Conservation (phyloP, 768 basidiomycete genomes). For the Lactarius evosmus region DNA sequence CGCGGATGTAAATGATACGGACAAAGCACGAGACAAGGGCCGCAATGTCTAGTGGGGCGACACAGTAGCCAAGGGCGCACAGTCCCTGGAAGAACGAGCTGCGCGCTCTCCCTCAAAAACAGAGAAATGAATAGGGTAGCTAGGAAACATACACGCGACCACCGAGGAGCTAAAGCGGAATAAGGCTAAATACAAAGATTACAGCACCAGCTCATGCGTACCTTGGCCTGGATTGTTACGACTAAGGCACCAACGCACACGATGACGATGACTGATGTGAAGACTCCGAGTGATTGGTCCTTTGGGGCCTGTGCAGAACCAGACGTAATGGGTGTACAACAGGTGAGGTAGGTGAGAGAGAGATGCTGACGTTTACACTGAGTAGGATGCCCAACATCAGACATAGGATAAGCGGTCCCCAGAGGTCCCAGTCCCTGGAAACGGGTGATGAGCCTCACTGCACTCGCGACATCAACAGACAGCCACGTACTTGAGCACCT, state of each 20-base stretch:
- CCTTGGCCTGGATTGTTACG: constrained; percentile 96
- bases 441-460: not conserved
- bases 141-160: constrained; percentile 65
- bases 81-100: constrained; percentile 96
- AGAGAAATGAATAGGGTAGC: not conserved
- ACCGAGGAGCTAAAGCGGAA: constrained; percentile 59
- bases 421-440: constrained; percentile 92
- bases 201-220: constrained; percentile 32
- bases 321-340: constrained; percentile 6
- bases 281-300: constrained; percentile 80
- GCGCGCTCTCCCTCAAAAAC: not conserved
- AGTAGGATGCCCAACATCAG: constrained; percentile 79
- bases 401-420: constrained; percentile 90
- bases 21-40: constrained; percentile 86
- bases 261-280: constrained; percentile 92
- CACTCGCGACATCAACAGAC: constrained; percentile 11
- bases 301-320: constrained; percentile 63
- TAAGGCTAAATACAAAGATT: constrained; percentile 3
- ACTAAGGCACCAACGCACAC: constrained; percentile 87
- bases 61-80: constrained; percentile 92
- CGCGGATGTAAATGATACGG: constrained; percentile 78
- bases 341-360: not conserved
- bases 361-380: constrained; percentile 70
- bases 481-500: constrained; percentile 66
- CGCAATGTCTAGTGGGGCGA: constrained; percentile 89